Percentiles rank a stretch among this genome's conserved stretches.
phyloP scores from a whole-genome alignment of 176 grass and related monocot genomes.

The Avena insularis region DNA sequence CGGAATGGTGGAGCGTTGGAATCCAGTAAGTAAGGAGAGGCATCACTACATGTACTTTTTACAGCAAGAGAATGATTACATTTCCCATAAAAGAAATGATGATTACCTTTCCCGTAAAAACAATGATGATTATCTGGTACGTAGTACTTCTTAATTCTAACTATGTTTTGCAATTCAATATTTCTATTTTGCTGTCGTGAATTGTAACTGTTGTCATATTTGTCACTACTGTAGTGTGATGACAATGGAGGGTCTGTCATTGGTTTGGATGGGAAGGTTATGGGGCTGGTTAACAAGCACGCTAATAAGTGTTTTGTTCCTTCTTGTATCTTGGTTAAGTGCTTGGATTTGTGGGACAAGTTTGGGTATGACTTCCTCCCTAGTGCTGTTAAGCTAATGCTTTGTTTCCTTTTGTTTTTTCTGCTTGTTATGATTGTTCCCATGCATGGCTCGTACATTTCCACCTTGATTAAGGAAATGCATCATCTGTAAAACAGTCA shows the following conservation, averaged over 20 bases:
- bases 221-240: neutral
- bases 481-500: neutral
- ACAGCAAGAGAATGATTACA: no score
- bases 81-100: neutral
- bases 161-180: neutral
- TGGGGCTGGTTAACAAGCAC: neutral
- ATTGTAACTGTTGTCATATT: neutral
- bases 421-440: neutral
- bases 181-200: neutral
- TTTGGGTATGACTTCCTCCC: neutral
- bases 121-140: neutral
- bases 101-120: neutral
- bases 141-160: neutral
- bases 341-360: neutral
- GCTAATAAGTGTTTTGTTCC: neutral
- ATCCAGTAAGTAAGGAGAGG: neutral
- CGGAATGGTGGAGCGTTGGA: neutral
- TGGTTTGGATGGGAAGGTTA: neutral
- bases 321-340: conserved; percentile 5
- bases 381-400: neutral
- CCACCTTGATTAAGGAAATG: neutral
- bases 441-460: neutral
- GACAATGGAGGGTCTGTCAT: neutral
- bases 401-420: neutral
- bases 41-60: conserved; percentile 11